phyloP scores from a whole-genome alignment of 139 green algal genomes.

The Coelastrella sp. region DNA sequence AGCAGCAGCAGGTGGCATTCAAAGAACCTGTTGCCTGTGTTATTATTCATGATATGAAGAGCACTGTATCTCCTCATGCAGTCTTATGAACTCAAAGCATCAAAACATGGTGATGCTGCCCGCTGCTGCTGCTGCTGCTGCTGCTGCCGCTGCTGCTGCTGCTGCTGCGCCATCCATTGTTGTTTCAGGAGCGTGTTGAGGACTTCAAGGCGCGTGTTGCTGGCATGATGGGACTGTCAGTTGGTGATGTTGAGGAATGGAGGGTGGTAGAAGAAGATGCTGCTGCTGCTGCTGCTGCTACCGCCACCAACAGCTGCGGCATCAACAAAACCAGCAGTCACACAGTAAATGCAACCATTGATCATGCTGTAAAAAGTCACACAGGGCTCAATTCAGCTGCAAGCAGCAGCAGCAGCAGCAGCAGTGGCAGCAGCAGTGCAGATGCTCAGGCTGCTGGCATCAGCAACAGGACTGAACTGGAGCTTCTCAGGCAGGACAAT shows the following conservation, averaged over 20 bases:
- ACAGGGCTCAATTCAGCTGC: neutral
- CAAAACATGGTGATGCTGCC: neutral
- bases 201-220: conserved; percentile 33
- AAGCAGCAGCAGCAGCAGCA: conserved; percentile 22
- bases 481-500: conserved; percentile 13
- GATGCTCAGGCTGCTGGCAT: neutral
- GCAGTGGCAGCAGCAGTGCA: conserved; percentile 3
- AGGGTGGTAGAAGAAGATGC: neutral
- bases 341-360: neutral
- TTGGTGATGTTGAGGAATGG: neutral
- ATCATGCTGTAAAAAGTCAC: too few relatives aligned
- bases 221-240: neutral
- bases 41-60: neutral
- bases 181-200: conserved; percentile 31
- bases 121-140: neutral
- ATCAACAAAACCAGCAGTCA: neutral
- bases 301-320: neutral
- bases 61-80: neutral
- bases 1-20: too few relatives aligned
- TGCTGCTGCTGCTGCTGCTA: neutral
- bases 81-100: neutral
- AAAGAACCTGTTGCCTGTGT: neutral
- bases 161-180: neutral
- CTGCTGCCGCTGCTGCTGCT: conserved; percentile 6
- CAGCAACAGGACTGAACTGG: neutral